phyloP scores from a whole-genome alignment of 352 stramenopile species.

The Hyaloperonospora brassicae region DNA sequence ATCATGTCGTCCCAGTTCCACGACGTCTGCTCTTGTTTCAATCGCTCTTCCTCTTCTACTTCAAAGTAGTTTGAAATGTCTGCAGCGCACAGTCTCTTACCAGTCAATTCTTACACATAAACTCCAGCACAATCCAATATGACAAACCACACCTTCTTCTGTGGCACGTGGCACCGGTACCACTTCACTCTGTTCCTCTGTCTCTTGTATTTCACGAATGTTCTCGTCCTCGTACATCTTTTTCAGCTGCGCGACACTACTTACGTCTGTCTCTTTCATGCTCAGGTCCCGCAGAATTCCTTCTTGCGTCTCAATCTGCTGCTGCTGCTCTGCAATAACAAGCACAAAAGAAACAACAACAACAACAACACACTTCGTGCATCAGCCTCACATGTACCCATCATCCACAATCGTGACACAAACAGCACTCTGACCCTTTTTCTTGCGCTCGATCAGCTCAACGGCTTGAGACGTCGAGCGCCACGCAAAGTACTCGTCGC shows the following conservation, averaged over 20 bases:
- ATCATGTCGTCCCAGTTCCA: conserved; percentile 85
- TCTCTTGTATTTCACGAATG: conserved; percentile 81
- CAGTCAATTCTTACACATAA: neutral
- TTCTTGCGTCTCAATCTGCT: conserved; percentile 52
- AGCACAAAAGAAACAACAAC: no score
- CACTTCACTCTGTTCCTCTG: conserved; percentile 64
- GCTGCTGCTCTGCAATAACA: conserved; percentile 36
- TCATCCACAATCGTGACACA: neutral
- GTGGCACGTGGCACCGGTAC: conserved; percentile 33
- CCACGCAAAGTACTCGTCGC: conserved; percentile 79
- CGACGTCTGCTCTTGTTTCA: conserved; percentile 44
- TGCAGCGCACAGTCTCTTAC: conserved; percentile 8
- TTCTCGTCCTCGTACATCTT: conserved; percentile 83
- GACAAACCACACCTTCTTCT: conserved; percentile 39
- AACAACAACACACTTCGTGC: neutral
- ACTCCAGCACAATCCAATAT: neutral
- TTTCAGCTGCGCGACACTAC: conserved; percentile 58
- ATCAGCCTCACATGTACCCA: neutral
- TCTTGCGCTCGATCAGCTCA: conserved; percentile 66
- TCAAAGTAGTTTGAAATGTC: conserved; percentile 81
- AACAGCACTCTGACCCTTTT: conserved; percentile 38
- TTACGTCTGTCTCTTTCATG: conserved; percentile 60
- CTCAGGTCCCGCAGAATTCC: conserved; percentile 34
- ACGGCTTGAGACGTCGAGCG: conserved; percentile 52
- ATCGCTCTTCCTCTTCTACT: conserved; percentile 69